A percentile compares a stretch with the other conserved stretches of the same genome.
Evolutionary conservation across 176 grass and related monocot genomes (phyloP).

Genomic region (Thalia dealbata): DNA sequence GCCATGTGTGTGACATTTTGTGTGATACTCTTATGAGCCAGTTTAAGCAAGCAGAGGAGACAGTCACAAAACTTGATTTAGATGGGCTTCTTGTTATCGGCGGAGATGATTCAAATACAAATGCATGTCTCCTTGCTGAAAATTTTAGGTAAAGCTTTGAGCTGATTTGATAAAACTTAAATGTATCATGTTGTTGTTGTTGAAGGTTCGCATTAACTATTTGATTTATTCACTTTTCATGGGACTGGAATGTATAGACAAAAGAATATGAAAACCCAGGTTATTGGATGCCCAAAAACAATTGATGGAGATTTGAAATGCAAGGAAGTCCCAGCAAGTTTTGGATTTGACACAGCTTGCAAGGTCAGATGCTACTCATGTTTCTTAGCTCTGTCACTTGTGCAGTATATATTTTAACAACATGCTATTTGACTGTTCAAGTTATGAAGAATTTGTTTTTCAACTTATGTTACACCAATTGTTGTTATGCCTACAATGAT

Average conservation of each 20-base stretch:
- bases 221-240: not conserved
- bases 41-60: conserved; percentile 99
- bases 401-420: too few relatives aligned
- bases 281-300: conserved; percentile 98
- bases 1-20: not conserved
- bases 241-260: conserved; percentile 36
- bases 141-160: conserved; percentile 53
- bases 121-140: conserved; percentile 88
- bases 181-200: not conserved
- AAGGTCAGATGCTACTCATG: conserved; percentile 29
- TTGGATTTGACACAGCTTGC: conserved; percentile 99
- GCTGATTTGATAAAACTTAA: not conserved
- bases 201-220: not conserved
- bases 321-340: conserved; percentile 96
- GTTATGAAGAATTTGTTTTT: not conserved
- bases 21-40: conserved; percentile 10
- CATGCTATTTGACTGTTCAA: not conserved
- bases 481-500: too few relatives aligned
- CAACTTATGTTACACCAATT: too few relatives aligned
- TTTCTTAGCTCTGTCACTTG: not conserved
- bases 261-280: conserved; percentile 73
- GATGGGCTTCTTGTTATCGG: conserved; percentile 98
- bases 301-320: conserved; percentile 96
- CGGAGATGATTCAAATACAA: conserved; percentile 98
- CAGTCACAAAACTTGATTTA: conserved; percentile 61